Base-by-base conservation (phyloP, 1,139 yeast genomes). In the Citeromyces hawaiiensis region DNA sequence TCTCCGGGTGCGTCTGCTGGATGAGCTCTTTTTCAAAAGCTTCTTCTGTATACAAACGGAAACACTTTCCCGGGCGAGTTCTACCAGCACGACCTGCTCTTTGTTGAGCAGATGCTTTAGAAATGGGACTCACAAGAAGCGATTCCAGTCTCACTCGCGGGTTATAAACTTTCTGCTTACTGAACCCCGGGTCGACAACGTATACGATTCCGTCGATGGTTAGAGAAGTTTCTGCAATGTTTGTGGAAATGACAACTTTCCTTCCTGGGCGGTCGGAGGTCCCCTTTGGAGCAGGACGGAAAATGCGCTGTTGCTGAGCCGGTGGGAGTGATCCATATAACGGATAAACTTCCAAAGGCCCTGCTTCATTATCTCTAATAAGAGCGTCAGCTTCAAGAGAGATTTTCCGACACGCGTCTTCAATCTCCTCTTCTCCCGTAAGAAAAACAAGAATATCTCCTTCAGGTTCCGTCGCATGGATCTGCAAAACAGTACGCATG, bases 21-120 rank as follows among this genome's bases (percentile, higher is more conserved):
- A 86, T 83, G 51, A 91, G 70, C 58, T 91, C 97, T 56, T 86
- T 83, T 55, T 87, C 78, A 68, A 85, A 91, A 2, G 98, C 97
- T 53, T 87, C 96, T 56, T 91, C 97, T 1, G 98, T 91, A 61
- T 91, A 91, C 43, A 91, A 69, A 54, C 98, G 72, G 72, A 88
- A 91, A 62, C 97, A 88, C 59, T 91, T 91, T 56, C 98, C 98
- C 7, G 98, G 97, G 55, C 95, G 75, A 4, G 98, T 91, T 75
- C 98, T 93, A 68, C 98, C 98, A 43, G 98, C 98, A 74, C 98
- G 87, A 72, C 98, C 98, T 27, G 98, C 97, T 63, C 98, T 76
- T 62, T 91, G 98, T 60, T 88, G 96, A 1, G 98, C 96, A 40
- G 94, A 79, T 0, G 98, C 98, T 60, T 87, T 91, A 13, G 97